Evolutionary conservation across 768 basidiomycete species (phyloP).

Genomic region (Mycena capillaripes): DNA sequence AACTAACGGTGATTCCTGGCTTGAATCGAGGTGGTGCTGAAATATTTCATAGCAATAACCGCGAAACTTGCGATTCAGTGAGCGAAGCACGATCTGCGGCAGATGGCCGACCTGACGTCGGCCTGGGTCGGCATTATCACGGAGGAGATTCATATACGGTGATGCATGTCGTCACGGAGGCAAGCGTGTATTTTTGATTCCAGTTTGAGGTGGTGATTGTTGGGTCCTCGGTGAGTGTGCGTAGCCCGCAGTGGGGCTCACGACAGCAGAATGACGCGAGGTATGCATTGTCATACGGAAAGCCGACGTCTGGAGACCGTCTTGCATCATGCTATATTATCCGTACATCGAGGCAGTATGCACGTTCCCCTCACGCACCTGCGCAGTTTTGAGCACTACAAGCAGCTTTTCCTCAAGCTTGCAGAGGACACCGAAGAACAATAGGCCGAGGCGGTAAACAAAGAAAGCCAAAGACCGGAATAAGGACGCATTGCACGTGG

Average conservation of each 20-base stretch:
- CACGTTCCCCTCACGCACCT: constrained; percentile 1
- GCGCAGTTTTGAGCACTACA: background rate
- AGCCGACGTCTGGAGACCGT: background rate
- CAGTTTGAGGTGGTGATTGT: background rate
- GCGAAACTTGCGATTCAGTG: background rate
- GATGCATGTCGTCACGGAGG: constrained; percentile 18
- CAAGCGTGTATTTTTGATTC: constrained; percentile 14
- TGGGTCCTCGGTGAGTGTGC: background rate
- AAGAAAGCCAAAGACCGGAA: background rate
- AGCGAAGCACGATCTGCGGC: background rate
- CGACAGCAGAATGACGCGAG: too few relatives aligned
- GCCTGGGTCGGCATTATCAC: background rate
- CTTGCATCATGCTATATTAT: background rate
- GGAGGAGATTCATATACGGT: constrained; percentile 2
- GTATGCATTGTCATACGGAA: background rate
- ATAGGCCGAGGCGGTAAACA: background rate
- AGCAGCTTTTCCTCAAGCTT: background rate
- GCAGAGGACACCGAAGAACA: background rate
- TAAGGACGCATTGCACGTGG: background rate
- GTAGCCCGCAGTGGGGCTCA: background rate
- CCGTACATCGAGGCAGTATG: background rate
- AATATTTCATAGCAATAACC: background rate
- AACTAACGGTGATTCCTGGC: background rate
- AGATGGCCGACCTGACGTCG: background rate
- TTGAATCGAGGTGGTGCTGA: background rate